These are phyloP conservation scores for Chamaecyparis obtusa DNA, from an alignment of 75 land plant genomes.

Conservation along the genomic window DNA sequence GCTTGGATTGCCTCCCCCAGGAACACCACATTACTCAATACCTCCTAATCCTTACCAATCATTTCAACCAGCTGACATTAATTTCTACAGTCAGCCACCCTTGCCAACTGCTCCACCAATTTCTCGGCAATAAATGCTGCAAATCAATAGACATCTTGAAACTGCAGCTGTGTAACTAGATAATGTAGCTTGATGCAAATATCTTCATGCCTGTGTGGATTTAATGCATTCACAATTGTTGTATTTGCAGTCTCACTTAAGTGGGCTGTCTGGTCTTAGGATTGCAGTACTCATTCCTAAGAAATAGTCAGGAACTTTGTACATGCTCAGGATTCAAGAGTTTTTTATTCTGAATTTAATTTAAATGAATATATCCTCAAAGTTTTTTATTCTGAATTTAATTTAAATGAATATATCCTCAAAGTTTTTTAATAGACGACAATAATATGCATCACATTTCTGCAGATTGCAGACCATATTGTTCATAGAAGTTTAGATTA, in stretches of 20 bases:
- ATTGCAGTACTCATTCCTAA: constrained; percentile 6
- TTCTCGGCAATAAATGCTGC: constrained; percentile 31
- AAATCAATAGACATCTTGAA: constrained; percentile 1
- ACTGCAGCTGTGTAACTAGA: constrained; percentile 5
- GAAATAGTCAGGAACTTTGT: constrained; percentile 6
- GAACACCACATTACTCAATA: constrained; percentile 27
- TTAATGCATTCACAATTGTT: constrained; percentile 1
- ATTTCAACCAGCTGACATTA: constrained; percentile 42
- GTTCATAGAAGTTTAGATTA: constrained; percentile 3
- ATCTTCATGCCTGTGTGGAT: constrained; percentile 1
- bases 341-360: neutral
- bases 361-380: constrained; percentile 7
- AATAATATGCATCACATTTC: neutral
- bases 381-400: neutral
- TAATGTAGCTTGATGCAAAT: neutral
- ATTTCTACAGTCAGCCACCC: constrained; percentile 45
- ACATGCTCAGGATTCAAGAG: neutral
- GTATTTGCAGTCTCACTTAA: constrained; percentile 9
- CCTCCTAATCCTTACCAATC: constrained; percentile 34
- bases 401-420: constrained; percentile 7
- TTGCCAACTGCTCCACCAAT: constrained; percentile 44
- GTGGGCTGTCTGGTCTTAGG: constrained; percentile 4
- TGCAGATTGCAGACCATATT: constrained; percentile 12
- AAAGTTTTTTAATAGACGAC: neutral
- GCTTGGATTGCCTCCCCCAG: constrained; percentile 29